Base-by-base conservation (phyloP, 1,284 basidiomycete species). In the Vanrija sp. region DNA sequence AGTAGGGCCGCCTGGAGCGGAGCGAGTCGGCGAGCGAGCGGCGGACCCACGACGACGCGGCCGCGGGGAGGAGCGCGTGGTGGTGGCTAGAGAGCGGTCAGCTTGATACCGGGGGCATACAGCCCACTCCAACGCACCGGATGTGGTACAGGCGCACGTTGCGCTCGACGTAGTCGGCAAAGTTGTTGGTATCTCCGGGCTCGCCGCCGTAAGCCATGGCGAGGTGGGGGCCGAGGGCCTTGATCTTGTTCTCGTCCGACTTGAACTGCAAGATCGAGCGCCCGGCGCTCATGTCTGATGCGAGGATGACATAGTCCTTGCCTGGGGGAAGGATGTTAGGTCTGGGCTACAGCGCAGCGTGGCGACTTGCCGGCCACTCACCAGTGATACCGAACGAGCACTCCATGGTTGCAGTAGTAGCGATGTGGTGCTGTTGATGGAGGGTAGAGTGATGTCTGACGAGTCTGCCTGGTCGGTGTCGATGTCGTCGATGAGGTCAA, bases 261-360 rank as follows among this genome's bases (percentile, higher is more conserved):
- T 98, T 97, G 91, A 98, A 96, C 78, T 94, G 95, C 69, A 98
- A 86, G 75, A 98, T 93, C 20, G 90, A 95, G 56, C 89, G 83
- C 6, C 68, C 86, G 7, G 92, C 85, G 27, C 86, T 91, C 22
- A 86, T 93, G 77, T 98, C 95, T 23, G 92, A 87, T 4, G 93
- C 93, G 63, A 97, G 78, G 56, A 97, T 82, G 52, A 90, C 87
- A 77, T 89, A 97, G 69, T 86, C 93, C 71, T 94, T 94, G 51
- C 93, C 92, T 52, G 46, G 88, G 63, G 23, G 84, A 85, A 65
- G 35, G 19, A 38, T 16, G 44, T 37, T 37, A 55, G 56, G n/a
- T n/a, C 47, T 23, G 18, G 4, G 42, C 15, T 16, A 22, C 18
- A 18, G 36, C 14, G 12, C 15, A 15, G 39, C 18, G 3, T n/a